Evolutionary conservation across 768 basidiomycete species (phyloP).

Genomic region (Galerina sulciceps): DNA sequence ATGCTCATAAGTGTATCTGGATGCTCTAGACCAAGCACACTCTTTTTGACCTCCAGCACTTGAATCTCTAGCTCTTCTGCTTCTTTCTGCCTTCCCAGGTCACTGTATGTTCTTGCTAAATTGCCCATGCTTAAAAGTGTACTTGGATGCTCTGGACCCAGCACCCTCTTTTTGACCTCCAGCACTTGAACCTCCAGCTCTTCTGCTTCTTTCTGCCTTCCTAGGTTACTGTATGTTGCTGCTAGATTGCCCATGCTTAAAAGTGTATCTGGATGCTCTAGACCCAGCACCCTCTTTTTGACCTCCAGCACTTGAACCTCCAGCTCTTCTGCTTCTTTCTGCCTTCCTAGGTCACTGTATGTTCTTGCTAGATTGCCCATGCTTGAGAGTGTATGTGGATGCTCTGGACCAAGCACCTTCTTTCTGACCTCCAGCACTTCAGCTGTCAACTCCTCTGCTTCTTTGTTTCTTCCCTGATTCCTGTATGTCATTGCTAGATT

Average conservation of each 20-base stretch:
- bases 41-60: not conserved
- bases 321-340: not conserved
- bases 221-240: not conserved
- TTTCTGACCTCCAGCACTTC: not conserved
- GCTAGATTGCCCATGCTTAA: not conserved
- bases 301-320: not conserved
- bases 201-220: not conserved
- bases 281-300: too few relatives aligned
- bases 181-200: not conserved
- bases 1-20: not conserved
- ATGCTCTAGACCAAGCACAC: not conserved
- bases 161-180: not conserved
- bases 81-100: not conserved
- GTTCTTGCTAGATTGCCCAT: not conserved
- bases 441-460: not conserved
- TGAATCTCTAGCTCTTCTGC: not conserved
- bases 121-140: constrained; percentile 1
- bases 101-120: not conserved
- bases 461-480: not conserved
- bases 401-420: not conserved
- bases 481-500: not conserved
- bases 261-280: not conserved
- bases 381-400: not conserved
- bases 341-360: not conserved
- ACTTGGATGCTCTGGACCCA: constrained; percentile 9